These are phyloP conservation scores for Microcera coccophila DNA, from an alignment of 2,329 filamentous ascomycete species.

Conservation along the genomic window DNA sequence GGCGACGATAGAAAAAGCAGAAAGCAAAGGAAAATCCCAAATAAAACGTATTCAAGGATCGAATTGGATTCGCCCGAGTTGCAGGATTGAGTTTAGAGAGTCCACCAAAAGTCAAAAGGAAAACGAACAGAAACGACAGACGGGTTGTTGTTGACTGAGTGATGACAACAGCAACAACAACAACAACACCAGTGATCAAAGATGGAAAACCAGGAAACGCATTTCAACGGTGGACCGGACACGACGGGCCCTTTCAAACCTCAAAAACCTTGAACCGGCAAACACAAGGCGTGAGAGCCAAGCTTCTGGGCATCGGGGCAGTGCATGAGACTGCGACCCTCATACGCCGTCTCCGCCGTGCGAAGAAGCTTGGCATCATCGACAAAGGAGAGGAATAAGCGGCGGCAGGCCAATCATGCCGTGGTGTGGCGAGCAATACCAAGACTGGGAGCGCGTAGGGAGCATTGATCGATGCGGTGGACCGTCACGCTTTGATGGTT, in stretches of 20 bases:
- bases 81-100: background rate
- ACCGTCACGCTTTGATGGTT: constrained; percentile 1
- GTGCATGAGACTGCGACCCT: constrained; percentile 15
- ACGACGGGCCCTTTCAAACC: constrained; percentile 1
- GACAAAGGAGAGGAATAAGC: constrained; percentile 6
- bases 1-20: background rate
- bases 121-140: constrained; percentile 4
- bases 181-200: too few relatives aligned
- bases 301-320: constrained; percentile 24
- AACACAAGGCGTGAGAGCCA: constrained; percentile 21
- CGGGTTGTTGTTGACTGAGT: background rate
- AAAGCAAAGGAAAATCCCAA: background rate
- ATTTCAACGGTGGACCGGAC: background rate
- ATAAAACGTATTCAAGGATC: background rate
- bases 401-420: background rate
- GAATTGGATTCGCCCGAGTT: background rate
- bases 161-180: background rate
- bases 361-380: constrained; percentile 13
- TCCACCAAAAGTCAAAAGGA: background rate
- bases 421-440: background rate
- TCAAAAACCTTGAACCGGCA: background rate
- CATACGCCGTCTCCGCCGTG: constrained; percentile 2
- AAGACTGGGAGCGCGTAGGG: background rate
- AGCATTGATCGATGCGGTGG: background rate
- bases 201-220: background rate